phyloP scores from a whole-genome alignment of 1,284 basidiomycete genomes.

The Omphalotus olearius region DNA sequence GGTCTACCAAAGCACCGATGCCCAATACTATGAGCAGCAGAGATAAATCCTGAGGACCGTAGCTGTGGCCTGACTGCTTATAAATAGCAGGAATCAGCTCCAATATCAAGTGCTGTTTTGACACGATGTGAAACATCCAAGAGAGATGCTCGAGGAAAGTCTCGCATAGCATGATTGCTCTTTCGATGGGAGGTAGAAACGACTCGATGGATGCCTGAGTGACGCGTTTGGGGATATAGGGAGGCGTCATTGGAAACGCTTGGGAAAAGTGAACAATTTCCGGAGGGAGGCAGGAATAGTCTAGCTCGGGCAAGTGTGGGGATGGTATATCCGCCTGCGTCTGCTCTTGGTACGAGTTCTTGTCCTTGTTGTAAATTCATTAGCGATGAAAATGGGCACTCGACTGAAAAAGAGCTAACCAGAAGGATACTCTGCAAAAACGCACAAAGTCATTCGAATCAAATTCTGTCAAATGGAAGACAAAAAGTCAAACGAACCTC shows the following conservation, averaged over 20 bases:
- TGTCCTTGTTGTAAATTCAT: constrained; percentile 15
- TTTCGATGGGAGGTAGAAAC: constrained; percentile 38
- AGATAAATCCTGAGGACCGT: constrained; percentile 47
- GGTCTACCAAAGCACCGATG: constrained; percentile 47
- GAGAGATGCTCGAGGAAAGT: constrained; percentile 46
- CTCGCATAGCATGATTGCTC: constrained; percentile 39
- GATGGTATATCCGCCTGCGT: constrained; percentile 1
- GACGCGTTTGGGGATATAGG: constrained; percentile 25
- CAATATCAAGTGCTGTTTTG: constrained; percentile 37
- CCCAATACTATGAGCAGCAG: constrained; percentile 46
- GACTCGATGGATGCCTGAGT: constrained; percentile 37
- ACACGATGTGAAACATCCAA: constrained; percentile 51
- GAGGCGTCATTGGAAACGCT: constrained; percentile 39
- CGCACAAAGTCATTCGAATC: constrained; percentile 18
- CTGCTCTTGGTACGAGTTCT: background rate
- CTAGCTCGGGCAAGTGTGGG: constrained; percentile 28
- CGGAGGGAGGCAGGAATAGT: constrained; percentile 37
- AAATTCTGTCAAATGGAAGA: background rate
- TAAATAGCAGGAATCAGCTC: constrained; percentile 45
- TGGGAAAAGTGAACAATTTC: constrained; percentile 35
- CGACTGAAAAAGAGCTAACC: constrained; percentile 23
- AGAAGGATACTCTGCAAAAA: constrained; percentile 35
- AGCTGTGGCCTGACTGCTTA: constrained; percentile 26
- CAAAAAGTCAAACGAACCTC: constrained; percentile 27
- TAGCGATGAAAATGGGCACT: background rate